Percentiles rank a stretch among this genome's conserved stretches.
phyloP scores from a whole-genome alignment of 2,329 filamentous ascomycete genomes.

The Sclerotinia nivalis region DNA sequence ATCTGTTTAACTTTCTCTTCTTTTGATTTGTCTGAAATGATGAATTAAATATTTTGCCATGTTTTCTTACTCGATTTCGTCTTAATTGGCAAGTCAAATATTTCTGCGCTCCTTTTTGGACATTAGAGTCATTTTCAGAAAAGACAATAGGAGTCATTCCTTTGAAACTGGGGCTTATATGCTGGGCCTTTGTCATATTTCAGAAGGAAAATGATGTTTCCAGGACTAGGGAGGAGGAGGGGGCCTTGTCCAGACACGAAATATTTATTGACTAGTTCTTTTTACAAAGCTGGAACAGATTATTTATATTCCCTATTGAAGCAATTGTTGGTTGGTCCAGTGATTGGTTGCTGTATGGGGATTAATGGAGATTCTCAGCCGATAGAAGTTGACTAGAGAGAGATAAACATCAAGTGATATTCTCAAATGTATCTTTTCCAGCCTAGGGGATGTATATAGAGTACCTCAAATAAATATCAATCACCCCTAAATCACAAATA shows the following conservation, averaged over 20 bases:
- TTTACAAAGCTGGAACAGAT: not conserved
- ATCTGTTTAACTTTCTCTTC: not conserved
- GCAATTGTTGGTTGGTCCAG: not conserved
- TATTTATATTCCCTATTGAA: not conserved
- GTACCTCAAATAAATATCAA: slow-evolving; percentile 1
- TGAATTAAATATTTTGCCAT: no score
- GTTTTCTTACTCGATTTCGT: no score
- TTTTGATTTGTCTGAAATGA: not conserved
- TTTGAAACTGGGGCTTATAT: not conserved
- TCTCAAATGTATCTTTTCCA: not conserved
- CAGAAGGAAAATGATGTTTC: not conserved
- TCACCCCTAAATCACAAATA: not conserved
- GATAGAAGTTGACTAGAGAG: not conserved
- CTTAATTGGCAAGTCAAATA: not conserved
- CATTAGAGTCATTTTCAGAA: not conserved
- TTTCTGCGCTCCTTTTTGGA: not conserved
- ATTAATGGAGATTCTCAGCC: not conserved
- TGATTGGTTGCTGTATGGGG: not conserved
- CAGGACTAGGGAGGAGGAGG: not conserved
- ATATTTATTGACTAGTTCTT: not conserved
- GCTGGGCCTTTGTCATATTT: not conserved
- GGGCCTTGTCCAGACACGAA: not conserved
- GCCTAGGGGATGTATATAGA: not conserved
- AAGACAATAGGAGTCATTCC: slow-evolving; percentile 8
- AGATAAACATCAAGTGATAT: slow-evolving; percentile 6